Base-by-base conservation (phyloP, 1,139 yeast genomes). In the Geotrichum candidum region DNA sequence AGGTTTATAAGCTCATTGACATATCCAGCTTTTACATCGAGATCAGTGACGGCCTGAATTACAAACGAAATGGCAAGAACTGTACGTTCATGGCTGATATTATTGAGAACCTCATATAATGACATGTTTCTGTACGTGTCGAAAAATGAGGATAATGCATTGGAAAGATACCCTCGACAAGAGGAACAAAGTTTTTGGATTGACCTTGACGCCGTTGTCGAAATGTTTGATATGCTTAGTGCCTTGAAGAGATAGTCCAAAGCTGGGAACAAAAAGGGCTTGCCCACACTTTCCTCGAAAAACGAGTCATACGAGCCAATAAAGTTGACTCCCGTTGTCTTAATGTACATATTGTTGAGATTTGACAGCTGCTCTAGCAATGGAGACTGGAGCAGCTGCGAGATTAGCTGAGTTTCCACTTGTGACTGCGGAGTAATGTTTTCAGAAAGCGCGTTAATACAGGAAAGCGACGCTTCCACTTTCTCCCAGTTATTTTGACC, bases 381-480 rank as follows among this genome's bases (percentile, higher is more conserved):
- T 1, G 70, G 64, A 1, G 78, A 71, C 41, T 51, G 48, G 22
- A 62, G 55, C 29, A 62, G 33, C 18, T 57, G 60, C 7, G 55
- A 23, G 15, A 59, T 50, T 31, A 57, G 18, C 11, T 51, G 54
- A 38, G 50, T 53, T 35, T 59, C 62, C 18, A 54, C 35, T n/a
- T 25, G 10, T 1, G 59, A 22, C n/a, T 33, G 15, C 13, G 53
- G 51, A 25, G 58, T 50, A 10, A 75, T 65, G 54, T 70, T 64
- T 78, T 82, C 82, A 1, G 75, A 69, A 5, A 80, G 68, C 13
- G 84, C 82, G 68, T 79, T 84, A 15, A 90, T 70, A 29, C 90
- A 76, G 70, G 79, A 89, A 53, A 90, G 72, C 27, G 90, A 85
- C 0, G 90, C 83, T 72, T 92, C 97, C 4, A 88, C 75, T 62